Conservation (phyloP, 306 rosid genomes). For the Castanea crenata region DNA sequence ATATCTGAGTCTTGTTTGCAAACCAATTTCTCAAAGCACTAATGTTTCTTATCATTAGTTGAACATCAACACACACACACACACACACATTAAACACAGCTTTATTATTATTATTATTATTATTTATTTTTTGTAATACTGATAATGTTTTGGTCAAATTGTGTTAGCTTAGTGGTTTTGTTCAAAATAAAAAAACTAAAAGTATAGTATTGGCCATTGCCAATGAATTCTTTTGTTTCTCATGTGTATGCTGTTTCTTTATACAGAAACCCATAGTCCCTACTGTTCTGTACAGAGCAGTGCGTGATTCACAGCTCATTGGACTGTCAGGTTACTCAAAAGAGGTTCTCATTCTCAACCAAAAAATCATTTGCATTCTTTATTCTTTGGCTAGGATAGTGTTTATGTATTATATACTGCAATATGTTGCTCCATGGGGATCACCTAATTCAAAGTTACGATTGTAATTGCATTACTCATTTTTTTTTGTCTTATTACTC, state of each 20-base stretch:
- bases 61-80: background rate
- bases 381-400: background rate
- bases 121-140: background rate
- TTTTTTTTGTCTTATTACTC: slow-evolving; percentile 7
- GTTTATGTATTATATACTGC: slow-evolving; percentile 9
- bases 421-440: background rate
- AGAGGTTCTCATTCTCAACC: slow-evolving; percentile 62
- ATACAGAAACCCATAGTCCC: slow-evolving; percentile 91
- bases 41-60: too few relatives aligned
- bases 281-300: slow-evolving; percentile 62
- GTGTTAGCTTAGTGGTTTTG: slow-evolving; percentile 8
- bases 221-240: slow-evolving; percentile 19
- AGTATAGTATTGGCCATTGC: slow-evolving; percentile 12
- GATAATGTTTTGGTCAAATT: background rate
- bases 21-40: too few relatives aligned
- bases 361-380: background rate
- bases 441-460: background rate
- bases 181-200: slow-evolving; percentile 9
- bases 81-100: background rate
- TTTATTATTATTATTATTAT: too few relatives aligned
- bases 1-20: too few relatives aligned
- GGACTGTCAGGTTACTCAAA: slow-evolving; percentile 92
- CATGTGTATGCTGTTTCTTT: slow-evolving; percentile 17
- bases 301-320: slow-evolving; percentile 91
- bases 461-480: background rate